A percentile compares a stretch with the other conserved stretches of the same genome.
These are phyloP conservation scores for Notholithocarpus densiflorus DNA, from an alignment of 306 rosid genomes.

Conservation along the genomic window DNA sequence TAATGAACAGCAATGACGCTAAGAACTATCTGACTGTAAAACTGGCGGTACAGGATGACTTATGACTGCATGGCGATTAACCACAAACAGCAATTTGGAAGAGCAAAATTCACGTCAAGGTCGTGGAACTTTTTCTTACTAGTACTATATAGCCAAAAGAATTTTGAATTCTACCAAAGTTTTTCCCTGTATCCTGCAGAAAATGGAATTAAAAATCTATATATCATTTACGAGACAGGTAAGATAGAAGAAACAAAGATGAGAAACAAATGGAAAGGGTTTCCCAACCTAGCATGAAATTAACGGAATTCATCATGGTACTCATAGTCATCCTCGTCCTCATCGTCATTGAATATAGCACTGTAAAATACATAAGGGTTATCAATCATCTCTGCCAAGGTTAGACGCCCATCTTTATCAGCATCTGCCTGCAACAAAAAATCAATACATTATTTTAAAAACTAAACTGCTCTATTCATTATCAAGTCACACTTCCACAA, in stretches of 20 bases:
- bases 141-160: constrained; percentile 5
- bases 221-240: background rate
- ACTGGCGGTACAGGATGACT: background rate
- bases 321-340: constrained; percentile 61
- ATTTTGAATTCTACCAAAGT: constrained; percentile 6
- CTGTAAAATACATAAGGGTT: constrained; percentile 92
- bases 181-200: constrained; percentile 40
- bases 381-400: constrained; percentile 87
- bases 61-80: constrained; percentile 1
- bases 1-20: background rate
- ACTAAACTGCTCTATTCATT: background rate
- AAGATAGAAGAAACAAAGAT: background rate
- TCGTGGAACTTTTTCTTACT: constrained; percentile 17
- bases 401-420: constrained; percentile 88
- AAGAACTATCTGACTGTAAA: background rate
- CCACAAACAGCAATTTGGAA: constrained; percentile 14
- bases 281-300: constrained; percentile 35
- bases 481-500: background rate
- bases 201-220: background rate
- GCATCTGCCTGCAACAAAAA: constrained; percentile 68
- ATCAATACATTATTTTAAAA: constrained; percentile 7
- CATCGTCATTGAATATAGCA: constrained; percentile 77
- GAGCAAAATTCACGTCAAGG: constrained; percentile 16
- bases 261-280: background rate
- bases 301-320: constrained; percentile 92